Base-by-base conservation (phyloP, 2,329 filamentous ascomycete species). In the Diaporthe destruens region DNA sequence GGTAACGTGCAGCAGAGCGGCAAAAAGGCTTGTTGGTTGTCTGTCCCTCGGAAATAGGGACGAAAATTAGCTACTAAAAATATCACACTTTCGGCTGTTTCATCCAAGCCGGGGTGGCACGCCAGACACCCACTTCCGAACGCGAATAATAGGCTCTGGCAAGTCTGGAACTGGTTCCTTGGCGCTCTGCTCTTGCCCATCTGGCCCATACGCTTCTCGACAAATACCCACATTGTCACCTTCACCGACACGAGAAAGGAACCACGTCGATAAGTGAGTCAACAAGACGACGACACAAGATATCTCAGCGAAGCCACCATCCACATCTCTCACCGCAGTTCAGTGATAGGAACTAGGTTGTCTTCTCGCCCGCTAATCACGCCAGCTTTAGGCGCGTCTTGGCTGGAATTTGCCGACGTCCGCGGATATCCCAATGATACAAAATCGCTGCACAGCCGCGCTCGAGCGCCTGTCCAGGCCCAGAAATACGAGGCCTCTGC, bases 41-140 rank as follows among this genome's bases (percentile, higher is more conserved):
- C 47, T 25, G 47, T 66, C 47, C 61, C 47, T 36, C 32, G 69
- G 44, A 53, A 8, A 54, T 69, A 47, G 56, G 16, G 55, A 34
- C 55, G 32, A 53, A 32, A 56, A 11, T 59, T 36, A 39, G 71
- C 16, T 72, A 49, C 69, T 65, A 69, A 63, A 72, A 63, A 56
- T 72, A 74, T 66, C 65, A 49, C 53, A 23, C 23, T 34, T 54
- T 72, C 42, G 42, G 71, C 71, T 57, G 71, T 72, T 72, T 69
- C 71, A 72, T 47, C 68, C 34, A 72, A 39, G 54, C 63, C 61
- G 54, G 63, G 55, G 61, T n/a, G n/a, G 61, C 47, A 53, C 61
- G 61, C 61, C 61, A 66, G 61, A 66, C 54, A 61, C 53, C 54
- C 6, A 66, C 49, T 34, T 44, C 69, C 44, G 68, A 32, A 44